phyloP scores from a whole-genome alignment of 108 stramenopile species.

The Chaetoceros tenuissimus region DNA sequence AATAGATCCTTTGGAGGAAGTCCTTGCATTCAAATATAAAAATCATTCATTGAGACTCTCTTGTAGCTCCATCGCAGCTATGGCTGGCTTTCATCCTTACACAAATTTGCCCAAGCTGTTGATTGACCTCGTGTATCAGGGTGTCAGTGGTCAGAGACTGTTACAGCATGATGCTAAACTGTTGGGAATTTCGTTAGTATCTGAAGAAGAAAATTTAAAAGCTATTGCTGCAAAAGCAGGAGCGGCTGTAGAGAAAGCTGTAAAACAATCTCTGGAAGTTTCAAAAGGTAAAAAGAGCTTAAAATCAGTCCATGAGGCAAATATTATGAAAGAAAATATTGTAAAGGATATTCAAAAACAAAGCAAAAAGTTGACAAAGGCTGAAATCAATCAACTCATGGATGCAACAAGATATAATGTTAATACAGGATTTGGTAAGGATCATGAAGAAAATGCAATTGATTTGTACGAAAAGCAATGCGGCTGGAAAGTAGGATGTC shows the following conservation, averaged over 20 bases:
- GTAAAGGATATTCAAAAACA: constrained; percentile 21
- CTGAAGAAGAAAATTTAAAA: constrained; percentile 30
- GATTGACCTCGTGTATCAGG: constrained; percentile 62
- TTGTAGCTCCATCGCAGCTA: constrained; percentile 44
- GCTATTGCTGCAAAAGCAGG: constrained; percentile 48
- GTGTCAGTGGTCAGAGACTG: constrained; percentile 35
- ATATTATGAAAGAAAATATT: constrained; percentile 18
- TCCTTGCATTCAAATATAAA: constrained; percentile 42
- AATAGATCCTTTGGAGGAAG: too few relatives aligned
- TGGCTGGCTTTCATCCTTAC: constrained; percentile 58
- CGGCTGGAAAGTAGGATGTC: constrained; percentile 49
- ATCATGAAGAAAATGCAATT: constrained; percentile 63
- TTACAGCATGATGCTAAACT: constrained; percentile 37
- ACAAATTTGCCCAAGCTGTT: constrained; percentile 37
- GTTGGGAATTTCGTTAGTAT: constrained; percentile 32
- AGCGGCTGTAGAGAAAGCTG: constrained; percentile 19
- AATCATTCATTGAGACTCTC: constrained; percentile 44
- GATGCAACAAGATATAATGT: constrained; percentile 39
- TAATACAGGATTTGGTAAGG: constrained; percentile 54
- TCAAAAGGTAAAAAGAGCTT: constrained; percentile 25
- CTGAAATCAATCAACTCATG: constrained; percentile 33
- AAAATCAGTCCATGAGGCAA: constrained; percentile 34
- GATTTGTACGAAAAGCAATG: constrained; percentile 49
- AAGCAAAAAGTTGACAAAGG: constrained; percentile 22
- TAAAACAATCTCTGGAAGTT: constrained; percentile 30